These are phyloP conservation scores for Leishmania major DNA, from an alignment of 208 protist species.

Conservation along the genomic window DNA sequence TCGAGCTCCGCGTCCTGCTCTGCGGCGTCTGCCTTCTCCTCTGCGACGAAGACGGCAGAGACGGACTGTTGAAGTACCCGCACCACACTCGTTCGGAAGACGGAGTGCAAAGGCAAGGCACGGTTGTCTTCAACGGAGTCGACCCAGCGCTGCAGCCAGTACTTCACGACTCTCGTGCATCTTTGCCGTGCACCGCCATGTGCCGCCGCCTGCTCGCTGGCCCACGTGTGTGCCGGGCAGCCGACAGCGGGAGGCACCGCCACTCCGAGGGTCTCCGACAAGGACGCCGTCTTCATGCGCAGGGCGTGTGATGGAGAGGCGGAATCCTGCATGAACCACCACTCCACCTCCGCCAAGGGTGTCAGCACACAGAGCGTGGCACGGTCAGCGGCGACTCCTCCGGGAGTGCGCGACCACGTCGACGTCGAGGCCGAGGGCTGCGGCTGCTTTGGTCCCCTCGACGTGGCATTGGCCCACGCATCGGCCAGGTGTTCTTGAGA, in stretches of 20 bases:
- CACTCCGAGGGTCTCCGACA: neutral
- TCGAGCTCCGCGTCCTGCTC: neutral
- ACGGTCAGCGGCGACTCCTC: neutral
- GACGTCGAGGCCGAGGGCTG: neutral
- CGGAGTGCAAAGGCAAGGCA: neutral
- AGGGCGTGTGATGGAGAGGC: neutral
- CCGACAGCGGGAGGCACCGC: slow-evolving; percentile 19
- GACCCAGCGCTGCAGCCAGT: slow-evolving; percentile 25
- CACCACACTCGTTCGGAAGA: slow-evolving; percentile 9
- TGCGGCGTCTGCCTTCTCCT: neutral
- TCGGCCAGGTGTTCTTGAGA: slow-evolving; percentile 1
- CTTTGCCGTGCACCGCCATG: neutral
- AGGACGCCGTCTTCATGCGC: neutral
- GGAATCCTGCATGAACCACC: slow-evolving; percentile 18
- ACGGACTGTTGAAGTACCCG: neutral
- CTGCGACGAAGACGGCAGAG: neutral
- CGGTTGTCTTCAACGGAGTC: slow-evolving; percentile 9
- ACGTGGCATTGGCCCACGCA: neutral
- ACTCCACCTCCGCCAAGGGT: slow-evolving; percentile 27
- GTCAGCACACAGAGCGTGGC: slow-evolving; percentile 10
- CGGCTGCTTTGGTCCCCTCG: neutral
- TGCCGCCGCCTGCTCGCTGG: neutral
- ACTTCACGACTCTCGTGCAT: neutral
- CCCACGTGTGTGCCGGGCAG: slow-evolving; percentile 14
- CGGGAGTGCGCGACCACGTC: neutral